Percentiles rank a stretch among this genome's conserved stretches.
These are phyloP conservation scores for Primulina eburnea DNA, from an alignment of 257 asterid species.

Conservation along the genomic window DNA sequence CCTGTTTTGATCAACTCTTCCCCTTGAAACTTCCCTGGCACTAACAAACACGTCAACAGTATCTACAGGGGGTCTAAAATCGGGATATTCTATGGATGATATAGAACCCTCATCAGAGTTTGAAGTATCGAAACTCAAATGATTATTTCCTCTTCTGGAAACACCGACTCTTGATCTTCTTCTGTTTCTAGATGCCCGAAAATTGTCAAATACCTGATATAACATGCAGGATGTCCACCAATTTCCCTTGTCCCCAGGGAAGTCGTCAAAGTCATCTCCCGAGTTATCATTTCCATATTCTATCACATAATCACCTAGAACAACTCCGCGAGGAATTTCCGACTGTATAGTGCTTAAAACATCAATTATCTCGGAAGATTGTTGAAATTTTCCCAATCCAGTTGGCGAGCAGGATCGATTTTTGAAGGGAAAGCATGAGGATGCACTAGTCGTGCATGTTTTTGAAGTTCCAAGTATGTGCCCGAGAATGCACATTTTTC, in stretches of 20 bases:
- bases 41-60: constrained; percentile 53
- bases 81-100: constrained; percentile 59
- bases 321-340: constrained; percentile 81
- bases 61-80: constrained; percentile 49
- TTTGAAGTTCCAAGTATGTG: constrained; percentile 57
- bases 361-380: constrained; percentile 78
- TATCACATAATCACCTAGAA: constrained; percentile 83
- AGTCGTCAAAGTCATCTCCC: constrained; percentile 70
- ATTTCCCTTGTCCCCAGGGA: constrained; percentile 59
- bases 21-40: constrained; percentile 48
- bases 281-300: constrained; percentile 81
- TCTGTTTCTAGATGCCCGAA: constrained; percentile 71
- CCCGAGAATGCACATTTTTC: constrained; percentile 63
- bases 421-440: constrained; percentile 79
- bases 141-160: constrained; percentile 61
- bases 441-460: constrained; percentile 68
- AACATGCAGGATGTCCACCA: constrained; percentile 90
- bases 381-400: constrained; percentile 92
- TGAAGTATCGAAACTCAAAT: constrained; percentile 55
- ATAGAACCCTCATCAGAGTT: constrained; percentile 81
- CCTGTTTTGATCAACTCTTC: constrained; percentile 60
- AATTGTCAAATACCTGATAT: constrained; percentile 71
- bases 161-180: constrained; percentile 66
- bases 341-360: constrained; percentile 82
- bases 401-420: constrained; percentile 77